Percentiles rank a stretch among this genome's conserved stretches.
phyloP scores from a whole-genome alignment of 805 yeast species.

The Candida yuanshanica region DNA sequence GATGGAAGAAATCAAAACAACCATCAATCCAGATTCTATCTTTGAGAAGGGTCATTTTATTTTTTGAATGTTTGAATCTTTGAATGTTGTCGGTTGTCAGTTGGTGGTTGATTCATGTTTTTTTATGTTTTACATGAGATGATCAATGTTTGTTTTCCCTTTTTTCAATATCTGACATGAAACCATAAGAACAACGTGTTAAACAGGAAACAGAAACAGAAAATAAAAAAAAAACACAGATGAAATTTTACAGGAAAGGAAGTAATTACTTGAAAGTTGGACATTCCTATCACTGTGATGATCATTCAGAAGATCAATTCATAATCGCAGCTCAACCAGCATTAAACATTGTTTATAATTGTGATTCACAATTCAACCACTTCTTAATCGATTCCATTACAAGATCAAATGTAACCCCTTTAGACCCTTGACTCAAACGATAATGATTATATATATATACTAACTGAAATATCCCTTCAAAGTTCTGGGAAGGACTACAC shows the following conservation, averaged over 20 bases:
- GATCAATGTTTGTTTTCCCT: background rate
- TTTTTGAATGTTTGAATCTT: background rate
- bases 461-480: no score
- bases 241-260: background rate
- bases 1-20: conserved; percentile 96
- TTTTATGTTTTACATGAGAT: background rate
- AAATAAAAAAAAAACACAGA: background rate
- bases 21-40: conserved; percentile 89
- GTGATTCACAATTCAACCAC: background rate
- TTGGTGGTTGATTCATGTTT: no score
- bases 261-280: background rate
- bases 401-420: background rate
- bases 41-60: conserved; percentile 2
- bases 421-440: background rate
- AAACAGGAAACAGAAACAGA: background rate
- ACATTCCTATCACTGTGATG: background rate
- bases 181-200: no score
- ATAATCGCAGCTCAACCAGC: background rate
- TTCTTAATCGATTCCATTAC: background rate
- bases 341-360: background rate
- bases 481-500: background rate
- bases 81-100: no score
- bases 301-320: background rate
- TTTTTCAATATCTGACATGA: no score
- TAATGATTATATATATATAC: no score